Base-by-base conservation (phyloP, 2,329 filamentous ascomycete species). In the Aspergillus felis region DNA sequence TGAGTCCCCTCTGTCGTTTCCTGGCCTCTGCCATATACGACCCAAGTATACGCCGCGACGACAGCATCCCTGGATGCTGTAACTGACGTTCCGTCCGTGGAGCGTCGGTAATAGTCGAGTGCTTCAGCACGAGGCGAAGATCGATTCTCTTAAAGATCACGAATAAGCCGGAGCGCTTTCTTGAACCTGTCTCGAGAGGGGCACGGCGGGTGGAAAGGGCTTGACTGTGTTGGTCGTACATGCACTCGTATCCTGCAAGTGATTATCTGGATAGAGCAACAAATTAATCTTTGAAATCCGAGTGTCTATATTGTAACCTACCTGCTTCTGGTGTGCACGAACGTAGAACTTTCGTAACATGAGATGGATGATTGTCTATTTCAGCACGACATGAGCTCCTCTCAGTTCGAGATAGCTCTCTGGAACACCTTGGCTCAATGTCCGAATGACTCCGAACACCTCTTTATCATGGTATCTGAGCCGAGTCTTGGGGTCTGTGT, bases 111-210 rank as follows among this genome's bases (percentile, higher is more conserved):
- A 62, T 72, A 72, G 74, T 77, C 72, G 69, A 89, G 81, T 82
- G 83, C 83, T 87, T 89, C 85, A 82, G 76, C 68, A 72, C 75
- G 76, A 84, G 90, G 91, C 92, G 88, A 81, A 96, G 84, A 96
- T 76, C 74, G 84, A 84, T 75, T 60, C 60, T 57, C 58, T 49
- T 53, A 56, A 66, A 71, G 89, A 91, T 91, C 90, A 88, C 91
- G 88, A 96, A 94, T 96, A 96, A 97, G 92, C 92, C 92, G 92
- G 92, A 96, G 92, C 90, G 85, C 85, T 87, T 88, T 87, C 86
- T 92, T 87, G 84, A 90, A 87, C 86, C 86, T 82, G 81, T 80
- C 78, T 84, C 80, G 90, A 96, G 79, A 95, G 89, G 85, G 81
- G 74, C 74, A 78, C 81, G 86, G 86, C 89, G 90, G 87, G 86